These are phyloP conservation scores for Neonectria ditissima DNA, from an alignment of 2,329 filamentous ascomycete genomes.

Conservation along the genomic window DNA sequence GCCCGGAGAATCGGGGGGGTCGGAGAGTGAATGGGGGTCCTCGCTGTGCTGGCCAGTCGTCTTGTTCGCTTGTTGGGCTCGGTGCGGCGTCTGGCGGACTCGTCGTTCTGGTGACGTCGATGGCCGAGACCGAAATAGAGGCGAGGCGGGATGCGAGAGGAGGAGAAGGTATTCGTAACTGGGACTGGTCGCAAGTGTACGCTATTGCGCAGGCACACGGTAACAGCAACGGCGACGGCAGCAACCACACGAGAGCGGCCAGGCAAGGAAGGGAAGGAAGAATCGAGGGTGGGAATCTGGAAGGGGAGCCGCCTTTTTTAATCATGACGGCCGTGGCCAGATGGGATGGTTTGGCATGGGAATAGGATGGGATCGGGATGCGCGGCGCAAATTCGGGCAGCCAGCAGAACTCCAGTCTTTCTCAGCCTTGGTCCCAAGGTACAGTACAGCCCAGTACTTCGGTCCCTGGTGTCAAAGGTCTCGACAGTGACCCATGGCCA, in stretches of 20 bases:
- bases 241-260: conserved; percentile 12
- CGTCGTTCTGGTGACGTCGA: conserved; percentile 45
- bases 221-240: background rate
- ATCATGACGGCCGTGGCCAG: conserved; percentile 17
- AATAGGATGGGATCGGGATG: conserved; percentile 22
- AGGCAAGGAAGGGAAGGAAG: conserved; percentile 4
- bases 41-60: conserved; percentile 21
- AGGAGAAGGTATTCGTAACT: background rate
- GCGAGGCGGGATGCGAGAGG: conserved; percentile 19
- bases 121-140: conserved; percentile 39
- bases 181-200: conserved; percentile 1
- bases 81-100: conserved; percentile 41
- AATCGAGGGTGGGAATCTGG: background rate
- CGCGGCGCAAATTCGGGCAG: conserved; percentile 26
- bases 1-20: conserved; percentile 45
- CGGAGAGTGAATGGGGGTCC: conserved; percentile 31
- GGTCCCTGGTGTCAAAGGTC: conserved; percentile 9
- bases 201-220: conserved; percentile 17
- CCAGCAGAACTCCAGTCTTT: background rate
- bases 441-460: conserved; percentile 18
- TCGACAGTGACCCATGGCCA: conserved; percentile 15
- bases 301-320: conserved; percentile 20
- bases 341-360: conserved; percentile 13
- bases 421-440: conserved; percentile 4
- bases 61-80: conserved; percentile 28